These are phyloP conservation scores for Jaltomata sinuosa DNA, from an alignment of 257 asterid genomes.

Conservation along the genomic window DNA sequence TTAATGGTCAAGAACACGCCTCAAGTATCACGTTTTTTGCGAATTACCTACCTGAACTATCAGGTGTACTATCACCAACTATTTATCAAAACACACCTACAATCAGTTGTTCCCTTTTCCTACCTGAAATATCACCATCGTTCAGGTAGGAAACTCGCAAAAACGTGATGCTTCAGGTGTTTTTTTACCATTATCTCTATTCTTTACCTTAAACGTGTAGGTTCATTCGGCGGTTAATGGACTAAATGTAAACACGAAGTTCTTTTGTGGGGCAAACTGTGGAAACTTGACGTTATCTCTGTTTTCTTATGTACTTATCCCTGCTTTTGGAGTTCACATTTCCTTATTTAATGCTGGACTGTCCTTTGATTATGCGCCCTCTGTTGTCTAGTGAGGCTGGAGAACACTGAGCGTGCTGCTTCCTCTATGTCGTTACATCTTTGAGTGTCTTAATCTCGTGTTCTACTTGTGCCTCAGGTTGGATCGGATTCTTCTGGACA, in stretches of 20 bases:
- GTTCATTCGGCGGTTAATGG: neutral
- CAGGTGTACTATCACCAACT: neutral
- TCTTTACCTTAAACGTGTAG: neutral
- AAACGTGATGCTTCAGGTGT: neutral
- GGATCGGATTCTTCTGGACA: slow-evolving; percentile 66
- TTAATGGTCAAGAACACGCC: neutral
- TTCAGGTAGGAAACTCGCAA: neutral
- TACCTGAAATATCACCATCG: neutral
- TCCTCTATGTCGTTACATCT: neutral
- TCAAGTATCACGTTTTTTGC: neutral
- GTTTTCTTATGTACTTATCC: neutral
- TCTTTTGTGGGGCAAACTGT: neutral
- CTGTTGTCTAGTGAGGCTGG: neutral
- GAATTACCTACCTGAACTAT: neutral
- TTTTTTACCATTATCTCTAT: neutral
- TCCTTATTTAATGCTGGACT: neutral
- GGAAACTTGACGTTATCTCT: neutral
- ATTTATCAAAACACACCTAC: neutral
- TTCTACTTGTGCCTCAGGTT: slow-evolving; percentile 37
- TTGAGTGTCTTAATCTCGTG: neutral
- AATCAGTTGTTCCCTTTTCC: neutral
- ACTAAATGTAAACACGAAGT: neutral
- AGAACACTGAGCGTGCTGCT: neutral
- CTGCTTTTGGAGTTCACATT: neutral
- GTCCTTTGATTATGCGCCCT: neutral